These are phyloP conservation scores for Helminthosporium solani DNA, from an alignment of 2,329 filamentous ascomycete species.

Conservation along the genomic window DNA sequence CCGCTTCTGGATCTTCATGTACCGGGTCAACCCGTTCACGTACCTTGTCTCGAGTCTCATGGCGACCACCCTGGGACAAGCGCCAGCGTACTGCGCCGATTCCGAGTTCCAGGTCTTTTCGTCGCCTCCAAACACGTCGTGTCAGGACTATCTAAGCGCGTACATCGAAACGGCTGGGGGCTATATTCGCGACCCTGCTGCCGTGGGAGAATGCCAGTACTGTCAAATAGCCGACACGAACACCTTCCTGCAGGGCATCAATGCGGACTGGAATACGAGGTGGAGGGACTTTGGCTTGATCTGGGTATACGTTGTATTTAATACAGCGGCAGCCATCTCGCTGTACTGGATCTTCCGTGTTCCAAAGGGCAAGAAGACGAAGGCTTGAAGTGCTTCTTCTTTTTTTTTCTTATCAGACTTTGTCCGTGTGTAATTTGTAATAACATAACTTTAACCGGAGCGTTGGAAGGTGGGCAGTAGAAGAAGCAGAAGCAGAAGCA, in stretches of 20 bases:
- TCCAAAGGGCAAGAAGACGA: too few relatives aligned
- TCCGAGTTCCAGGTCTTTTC: conserved; percentile 70
- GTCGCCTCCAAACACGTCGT: conserved; percentile 54
- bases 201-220: conserved; percentile 40
- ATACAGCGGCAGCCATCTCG: too few relatives aligned
- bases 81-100: conserved; percentile 63
- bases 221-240: conserved; percentile 49
- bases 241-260: conserved; percentile 44
- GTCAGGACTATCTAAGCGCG: conserved; percentile 40
- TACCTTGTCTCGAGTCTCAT: conserved; percentile 76
- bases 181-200: conserved; percentile 37
- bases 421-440: too few relatives aligned
- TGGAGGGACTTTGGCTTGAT: too few relatives aligned
- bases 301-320: too few relatives aligned
- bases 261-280: background rate
- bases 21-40: conserved; percentile 76
- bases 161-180: conserved; percentile 39
- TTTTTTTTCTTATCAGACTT: too few relatives aligned
- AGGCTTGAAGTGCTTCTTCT: too few relatives aligned
- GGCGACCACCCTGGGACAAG: conserved; percentile 65
- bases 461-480: too few relatives aligned
- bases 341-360: too few relatives aligned
- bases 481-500: too few relatives aligned
- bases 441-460: too few relatives aligned
- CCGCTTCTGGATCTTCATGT: conserved; percentile 82